Evolutionary conservation across 2,329 filamentous ascomycete genomes (phyloP), one percentile per base, ranked within the genome.

Genomic region (Exophiala xenobiotica): DNA sequence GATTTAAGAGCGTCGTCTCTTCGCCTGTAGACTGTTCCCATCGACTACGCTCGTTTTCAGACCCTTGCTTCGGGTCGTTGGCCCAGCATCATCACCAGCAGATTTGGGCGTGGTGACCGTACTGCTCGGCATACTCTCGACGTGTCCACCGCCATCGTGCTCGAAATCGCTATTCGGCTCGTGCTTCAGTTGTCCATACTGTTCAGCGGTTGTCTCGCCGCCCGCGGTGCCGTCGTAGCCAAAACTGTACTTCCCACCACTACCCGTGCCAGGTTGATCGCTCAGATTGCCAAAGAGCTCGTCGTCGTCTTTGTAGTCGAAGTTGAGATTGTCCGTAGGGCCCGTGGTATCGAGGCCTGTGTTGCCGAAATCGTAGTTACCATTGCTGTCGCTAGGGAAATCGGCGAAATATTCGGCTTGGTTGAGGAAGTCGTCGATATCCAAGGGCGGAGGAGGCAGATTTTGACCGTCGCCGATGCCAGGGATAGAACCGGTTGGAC

Each of bases 401-500:
- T 75, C 71, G 18, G 74, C 71, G 55, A 80, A 81, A 60, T 78
- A 81, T 56, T 81, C 78, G 20, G 76, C 70, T 49, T 57, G 41
- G 56, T 79, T 77, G 53, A 83, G 76, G 54, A 83, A 80, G n/a
- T 73, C 70, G 57, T 81, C 78, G 2, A 83, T 72, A 54, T 83
- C 79, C 29, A 82, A 70, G 3, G 70, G 67, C 1, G 72, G 70
- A 20, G 71, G 71, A 4, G 68, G 69, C 2, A 77, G 65, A 43
- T 71, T 70, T 29, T 72, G 69, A 26, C 61, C 57, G 42, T 64
- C 59, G 20, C 57, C 63, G 4, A 93, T 68, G 3, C 88, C 88
- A 1, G 89, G 87, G 27, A 95, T 88, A 12, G 81, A 79, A 3
- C 89, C 90, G 0, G 82, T 88, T 0, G 90, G 90, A 63, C 86